A percentile compares a stretch with the other conserved stretches of the same genome.
Evolutionary conservation across 768 basidiomycete species (phyloP).

Genomic region (Leccinum uliginosum): DNA sequence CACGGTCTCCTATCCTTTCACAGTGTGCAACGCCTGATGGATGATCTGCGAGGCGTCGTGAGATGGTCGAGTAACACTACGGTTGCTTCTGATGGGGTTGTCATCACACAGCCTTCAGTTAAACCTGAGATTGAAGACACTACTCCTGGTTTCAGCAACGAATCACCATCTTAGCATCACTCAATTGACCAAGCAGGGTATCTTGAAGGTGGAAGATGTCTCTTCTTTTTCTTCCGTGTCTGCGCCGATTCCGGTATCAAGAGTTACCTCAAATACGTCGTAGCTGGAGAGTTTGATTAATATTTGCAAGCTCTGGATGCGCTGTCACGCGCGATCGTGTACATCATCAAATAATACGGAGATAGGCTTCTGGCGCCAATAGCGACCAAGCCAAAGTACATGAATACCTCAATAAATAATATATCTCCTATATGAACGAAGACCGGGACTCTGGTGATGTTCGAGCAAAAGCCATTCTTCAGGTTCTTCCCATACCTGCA

Average conservation of each 20-base stretch:
- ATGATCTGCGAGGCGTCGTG: conserved; percentile 72
- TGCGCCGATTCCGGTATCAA: conserved; percentile 93
- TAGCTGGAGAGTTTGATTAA: conserved; percentile 65
- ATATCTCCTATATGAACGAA: conserved; percentile 92
- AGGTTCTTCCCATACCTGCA: conserved; percentile 96
- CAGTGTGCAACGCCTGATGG: conserved; percentile 69
- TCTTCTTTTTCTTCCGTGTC: conserved; percentile 99
- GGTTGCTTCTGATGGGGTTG: conserved; percentile 32
- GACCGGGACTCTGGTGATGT: conserved; percentile 84
- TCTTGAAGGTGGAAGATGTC: conserved; percentile 91
- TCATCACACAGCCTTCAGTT: conserved; percentile 43
- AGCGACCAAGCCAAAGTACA: conserved; percentile 95
- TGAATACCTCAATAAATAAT: conserved; percentile 93
- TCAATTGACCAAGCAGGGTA: conserved; percentile 92
- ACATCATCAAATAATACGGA: conserved; percentile 99
- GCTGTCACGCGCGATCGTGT: conserved; percentile 89
- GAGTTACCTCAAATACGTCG: conserved; percentile 74
- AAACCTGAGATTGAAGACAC: conserved; percentile 75
- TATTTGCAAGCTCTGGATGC: conserved; percentile 94
- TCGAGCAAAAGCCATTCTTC: conserved; percentile 98
- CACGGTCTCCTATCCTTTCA: not conserved
- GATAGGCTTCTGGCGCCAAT: conserved; percentile 89
- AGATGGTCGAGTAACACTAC: conserved; percentile 39
- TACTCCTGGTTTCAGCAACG: conserved; percentile 91
- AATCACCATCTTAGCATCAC: conserved; percentile 97